A percentile compares a stretch with the other conserved stretches of the same genome.
These are phyloP conservation scores for Berkeleyomyces basicola DNA, from an alignment of 2,329 filamentous ascomycete genomes.

Conservation along the genomic window DNA sequence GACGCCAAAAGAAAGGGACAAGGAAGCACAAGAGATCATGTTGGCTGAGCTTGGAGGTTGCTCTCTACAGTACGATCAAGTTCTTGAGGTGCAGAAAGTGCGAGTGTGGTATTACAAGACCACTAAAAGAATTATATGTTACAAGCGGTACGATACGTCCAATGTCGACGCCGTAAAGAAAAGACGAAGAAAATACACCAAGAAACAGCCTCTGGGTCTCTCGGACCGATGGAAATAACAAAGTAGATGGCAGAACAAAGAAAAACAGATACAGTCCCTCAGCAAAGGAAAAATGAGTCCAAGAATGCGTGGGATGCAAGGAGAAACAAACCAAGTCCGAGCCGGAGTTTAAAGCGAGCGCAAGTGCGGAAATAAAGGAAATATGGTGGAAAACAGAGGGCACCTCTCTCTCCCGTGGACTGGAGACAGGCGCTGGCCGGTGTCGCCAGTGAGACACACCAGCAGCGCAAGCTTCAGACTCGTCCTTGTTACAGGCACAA, in stretches of 20 bases:
- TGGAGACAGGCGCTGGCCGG: neutral
- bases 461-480: no score
- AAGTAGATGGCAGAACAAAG: neutral
- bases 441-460: neutral
- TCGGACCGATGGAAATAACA: neutral
- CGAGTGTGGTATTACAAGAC: slow-evolving; percentile 12
- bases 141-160: neutral
- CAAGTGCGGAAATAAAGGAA: neutral
- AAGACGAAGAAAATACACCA: neutral
- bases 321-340: neutral
- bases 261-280: neutral
- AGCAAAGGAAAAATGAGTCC: neutral
- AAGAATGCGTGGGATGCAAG: neutral
- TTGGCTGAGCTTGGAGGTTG: neutral
- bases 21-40: neutral
- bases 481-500: neutral
- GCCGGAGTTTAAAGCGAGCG: neutral
- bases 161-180: neutral
- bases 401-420: neutral
- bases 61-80: no score
- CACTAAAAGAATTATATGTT: slow-evolving; percentile 1
- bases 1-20: neutral
- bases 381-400: neutral
- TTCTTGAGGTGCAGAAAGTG: no score
- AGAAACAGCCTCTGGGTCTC: neutral